Percentiles rank a stretch among this genome's conserved stretches.
Conservation (phyloP, 2,329 filamentous ascomycete genomes). For the Stemphylium lycopersici region DNA sequence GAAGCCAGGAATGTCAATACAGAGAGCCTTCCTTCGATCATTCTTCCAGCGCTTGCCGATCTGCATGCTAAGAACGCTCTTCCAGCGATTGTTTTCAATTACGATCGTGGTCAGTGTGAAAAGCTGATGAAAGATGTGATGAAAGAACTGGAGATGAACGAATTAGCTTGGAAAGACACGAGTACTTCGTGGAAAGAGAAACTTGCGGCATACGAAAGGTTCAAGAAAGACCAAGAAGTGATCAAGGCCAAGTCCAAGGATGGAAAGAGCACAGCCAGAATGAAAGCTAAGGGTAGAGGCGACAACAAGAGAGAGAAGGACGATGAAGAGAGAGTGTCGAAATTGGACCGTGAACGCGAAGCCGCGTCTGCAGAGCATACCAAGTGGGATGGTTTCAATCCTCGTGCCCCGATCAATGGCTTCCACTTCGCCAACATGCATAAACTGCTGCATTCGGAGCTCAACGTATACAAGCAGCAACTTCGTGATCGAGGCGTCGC, state of each 20-base stretch:
- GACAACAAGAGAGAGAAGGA: slow-evolving; percentile 43
- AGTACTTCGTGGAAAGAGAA: slow-evolving; percentile 66
- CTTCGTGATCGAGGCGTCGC: slow-evolving; percentile 60
- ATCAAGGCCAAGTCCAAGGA: slow-evolving; percentile 9
- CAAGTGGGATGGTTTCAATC: slow-evolving; percentile 6
- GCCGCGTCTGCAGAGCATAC: slow-evolving; percentile 1
- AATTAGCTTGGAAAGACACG: slow-evolving; percentile 62
- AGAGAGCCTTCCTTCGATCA: slow-evolving; percentile 49
- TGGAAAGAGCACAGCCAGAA: slow-evolving; percentile 64
- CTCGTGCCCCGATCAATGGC: slow-evolving; percentile 56
- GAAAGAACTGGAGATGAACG: slow-evolving; percentile 58
- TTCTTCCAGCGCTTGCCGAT: slow-evolving; percentile 64
- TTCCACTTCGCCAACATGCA: slow-evolving; percentile 73
- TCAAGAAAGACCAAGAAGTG: slow-evolving; percentile 2
- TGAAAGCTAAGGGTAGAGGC: slow-evolving; percentile 60
- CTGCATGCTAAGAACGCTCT: slow-evolving; percentile 69
- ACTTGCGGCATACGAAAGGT: slow-evolving; percentile 63
- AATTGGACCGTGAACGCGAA: slow-evolving; percentile 1
- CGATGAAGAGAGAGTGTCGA: slow-evolving; percentile 1
- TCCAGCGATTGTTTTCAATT: slow-evolving; percentile 79
- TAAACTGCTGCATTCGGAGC: slow-evolving; percentile 63
- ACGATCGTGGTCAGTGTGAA: slow-evolving; percentile 60
- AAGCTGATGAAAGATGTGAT: slow-evolving; percentile 66
- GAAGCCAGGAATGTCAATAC: slow-evolving; percentile 8
- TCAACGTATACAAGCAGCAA: slow-evolving; percentile 61